Evolutionary conservation across 2,329 filamentous ascomycete species (phyloP), one percentile per base, ranked within the genome.

Genomic region (Lachnellula arida): DNA sequence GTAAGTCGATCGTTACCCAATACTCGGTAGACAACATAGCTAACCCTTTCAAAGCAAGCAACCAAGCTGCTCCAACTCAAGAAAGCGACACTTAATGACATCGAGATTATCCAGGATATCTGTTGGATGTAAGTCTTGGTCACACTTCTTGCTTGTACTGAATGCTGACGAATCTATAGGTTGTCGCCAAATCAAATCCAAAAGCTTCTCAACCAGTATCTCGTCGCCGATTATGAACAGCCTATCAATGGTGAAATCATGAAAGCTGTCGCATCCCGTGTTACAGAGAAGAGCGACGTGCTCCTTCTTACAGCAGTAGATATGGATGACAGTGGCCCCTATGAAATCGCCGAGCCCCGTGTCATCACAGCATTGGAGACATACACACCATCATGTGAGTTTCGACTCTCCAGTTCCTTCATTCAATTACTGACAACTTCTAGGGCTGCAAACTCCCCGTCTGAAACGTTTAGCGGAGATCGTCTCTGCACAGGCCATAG

Each of bases 221-320:
- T 99, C 49, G 93, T 99, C 55, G 94, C 94, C 58, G 94, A 99
- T 74, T 99, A 99, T 73, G 94, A 99, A 75, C 94, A 97, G 75
- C 94, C 94, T 39, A 99, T 99, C 74, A 97, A 99, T 68, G 94
- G 93, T 70, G 94, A 99, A 73, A 99, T 99, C 71, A 99, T 99
- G 94, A 99, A 99, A 78, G 94, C 94, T 7, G 95, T 99, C 52
- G 94, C 95, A 7, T 96, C 91, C 40, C 84, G 92, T 52, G 94
- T 99, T 47, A 97, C 93, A 1, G 94, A 99, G 77, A 99, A 99
- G 85, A 95, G 91, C 67, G 94, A 97, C 67, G 92, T 97, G 3
- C 81, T 99, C 51, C 84, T 99, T 55, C 80, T 99, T 47, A 88
- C 93, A 56, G 91, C 94, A 49, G 92, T 99, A 57, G 94, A 99